Base-by-base conservation (phyloP, 495 filamentous ascomycete species). In the Xanthoparmelia taractica region DNA sequence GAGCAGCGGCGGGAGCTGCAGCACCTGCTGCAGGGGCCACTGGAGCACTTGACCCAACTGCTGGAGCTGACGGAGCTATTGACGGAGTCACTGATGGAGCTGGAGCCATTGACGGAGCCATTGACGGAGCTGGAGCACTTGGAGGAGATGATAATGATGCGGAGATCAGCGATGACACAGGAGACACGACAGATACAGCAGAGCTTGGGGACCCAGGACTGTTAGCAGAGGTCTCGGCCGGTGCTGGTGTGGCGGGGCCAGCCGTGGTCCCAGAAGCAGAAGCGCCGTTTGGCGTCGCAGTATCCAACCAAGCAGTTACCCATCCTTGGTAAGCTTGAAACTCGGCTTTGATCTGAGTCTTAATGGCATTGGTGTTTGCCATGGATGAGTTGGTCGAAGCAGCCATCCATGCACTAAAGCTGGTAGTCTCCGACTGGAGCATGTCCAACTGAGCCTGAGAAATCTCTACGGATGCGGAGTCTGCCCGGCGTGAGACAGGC, bases 251-350 rank as follows among this genome's bases (percentile, higher is more conserved):
- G 20, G 50, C 45, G 11, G 62, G 58, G 29, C n/a, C 8, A 60
- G 57, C 34, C 11, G 48, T 33, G 20, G 56, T 33, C 12, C 47
- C 57, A 11, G 63, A 37, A 55, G 45, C 48, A 37, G 57, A 50
- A 4, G 57, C 48, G 50, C 60, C 63, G 34, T 15, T 47, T 8
- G 57, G 57, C 38, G 29, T 56, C 27, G 41, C 40, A 34, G 38
- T 47, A 57, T 63, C 63, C 5, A 65, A 55, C 58, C 59, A 65
- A 23, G 65, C 59, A 33, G 50, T 57, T 18, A 67, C 63, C 68
- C 65, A 67, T 8, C 66, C 66, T 34, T 67, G 47, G 55, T 67
- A 67, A 5, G 68, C 63, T 54, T 54, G 50, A 17, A 33, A 54
- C 7, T 37, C 40, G 50, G 8, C 20, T 8, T 54, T 54, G 50